Evolutionary conservation across 345 rosid genomes (phyloP), one percentile per base, ranked within the genome.

Genomic region (Camelina sativa): DNA sequence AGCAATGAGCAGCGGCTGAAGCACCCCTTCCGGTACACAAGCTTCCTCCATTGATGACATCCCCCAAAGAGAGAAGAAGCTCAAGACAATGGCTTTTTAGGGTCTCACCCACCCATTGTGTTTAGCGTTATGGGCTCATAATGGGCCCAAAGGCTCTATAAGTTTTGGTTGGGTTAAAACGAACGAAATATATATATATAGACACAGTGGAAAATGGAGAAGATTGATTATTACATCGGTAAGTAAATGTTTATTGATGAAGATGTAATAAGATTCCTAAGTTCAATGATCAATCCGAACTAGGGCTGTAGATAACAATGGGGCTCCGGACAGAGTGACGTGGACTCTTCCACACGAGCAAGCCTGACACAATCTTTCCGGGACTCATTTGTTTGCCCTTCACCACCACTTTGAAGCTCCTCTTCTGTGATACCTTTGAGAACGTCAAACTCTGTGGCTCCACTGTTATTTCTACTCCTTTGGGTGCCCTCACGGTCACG

Each of bases 391-490:
- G 81, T 47, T 79, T 80, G 25, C 85, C 90, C 85, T 77, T 88
- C n/a, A 89, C 94, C 40, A 81, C 80, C 8, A 93, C 96, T 82
- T 82, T 85, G 77, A 93, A 93, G 74, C 92, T 86, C 67, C 86
- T 80, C 65, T 82, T 79, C 72, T 89, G 88, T 66, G 35, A 55
- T 2, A 69, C 54, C 25, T 73, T 83, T 13, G 85, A 25, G 82
- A 93, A 93, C 61, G 79, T 35, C 50, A 93, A 82, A 68, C 74
- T 84, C 80, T 6, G 61, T 1, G 98, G 97, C 72, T 59, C 80
- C 50, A 91, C 90, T 7, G 56, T 72, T 16, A 93, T 85, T 62
- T 82, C 82, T 19, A 91, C 85, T 47, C 96, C 97, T 46, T 48
- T 25, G 0, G 98, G 96, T 62, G 93, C 88, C 11, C 25, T 74